Percentiles rank a stretch among this genome's conserved stretches.
Conservation (phyloP, 2,329 filamentous ascomycete species). For the Epichloe sibirici region DNA sequence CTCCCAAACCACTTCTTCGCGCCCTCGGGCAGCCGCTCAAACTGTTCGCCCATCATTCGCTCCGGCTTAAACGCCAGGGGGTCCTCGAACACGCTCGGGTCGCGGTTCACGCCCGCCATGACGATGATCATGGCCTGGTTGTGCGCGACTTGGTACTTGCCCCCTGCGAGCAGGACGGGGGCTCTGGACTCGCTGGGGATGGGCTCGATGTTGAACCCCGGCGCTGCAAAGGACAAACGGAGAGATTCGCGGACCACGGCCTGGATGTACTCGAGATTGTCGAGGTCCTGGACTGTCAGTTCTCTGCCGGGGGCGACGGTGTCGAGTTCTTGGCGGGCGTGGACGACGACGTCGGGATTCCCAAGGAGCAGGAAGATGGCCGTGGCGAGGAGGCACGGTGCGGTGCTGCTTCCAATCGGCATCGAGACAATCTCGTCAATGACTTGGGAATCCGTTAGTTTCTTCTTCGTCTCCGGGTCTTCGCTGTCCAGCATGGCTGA, state of each 20-base stretch:
- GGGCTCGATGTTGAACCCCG: constrained; percentile 43
- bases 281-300: constrained; percentile 34
- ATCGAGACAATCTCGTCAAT: constrained; percentile 59
- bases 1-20: constrained; percentile 41
- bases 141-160: constrained; percentile 36
- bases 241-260: constrained; percentile 42
- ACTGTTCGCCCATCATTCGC: constrained; percentile 34
- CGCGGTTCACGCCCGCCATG: constrained; percentile 36
- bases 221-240: constrained; percentile 40
- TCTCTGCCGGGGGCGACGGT: constrained; percentile 33
- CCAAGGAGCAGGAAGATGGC: constrained; percentile 39
- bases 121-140: constrained; percentile 38
- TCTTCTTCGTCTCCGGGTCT: constrained; percentile 49
- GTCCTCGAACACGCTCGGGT: constrained; percentile 35
- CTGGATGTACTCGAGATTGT: constrained; percentile 39
- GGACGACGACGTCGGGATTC: constrained; percentile 34
- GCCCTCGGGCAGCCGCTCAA: constrained; percentile 28
- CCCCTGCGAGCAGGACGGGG: constrained; percentile 34
- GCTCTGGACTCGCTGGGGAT: constrained; percentile 25
- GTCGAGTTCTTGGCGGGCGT: constrained; percentile 42
- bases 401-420: constrained; percentile 44
- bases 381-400: constrained; percentile 31
- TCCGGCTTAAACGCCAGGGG: constrained; percentile 32
- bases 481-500: constrained; percentile 44
- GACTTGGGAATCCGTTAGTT: constrained; percentile 45